Percentiles rank a stretch among this genome's conserved stretches.
Evolutionary conservation across 176 grass and related monocot genomes (phyloP).

Genomic region (sorghum (Sorghum bicolor)): Sorghum_bicolor_NCBIv3 NC_012872.2:59533501-59534000

Average conservation of each 20-base stretch:
- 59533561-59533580: not conserved
- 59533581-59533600: not conserved
- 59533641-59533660: conserved; percentile 6
- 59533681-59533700: not conserved
- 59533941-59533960: conserved; percentile 85
- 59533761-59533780: not conserved
- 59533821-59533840: conserved; percentile 11
- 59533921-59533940: conserved; percentile 88
- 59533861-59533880: conserved; percentile 75
- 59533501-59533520: conserved; percentile 10
- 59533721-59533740: not conserved
- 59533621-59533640: conserved; percentile 14
- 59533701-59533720: conserved; percentile 7
- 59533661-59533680: conserved; percentile 12
- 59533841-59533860: conserved; percentile 57
- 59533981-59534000: conserved; percentile 27
- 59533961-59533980: conserved; percentile 76
- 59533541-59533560: not conserved
- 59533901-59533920: conserved; percentile 84
- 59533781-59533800: conserved; percentile 20
- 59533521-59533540: conserved; percentile 7
- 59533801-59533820: not conserved
- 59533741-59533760: conserved; percentile 5
- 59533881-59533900: conserved; percentile 85
- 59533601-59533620: not conserved